Percentiles rank a stretch among this genome's conserved stretches.
Conservation (phyloP, 768 basidiomycete genomes). For the Podaxis sp. region DNA sequence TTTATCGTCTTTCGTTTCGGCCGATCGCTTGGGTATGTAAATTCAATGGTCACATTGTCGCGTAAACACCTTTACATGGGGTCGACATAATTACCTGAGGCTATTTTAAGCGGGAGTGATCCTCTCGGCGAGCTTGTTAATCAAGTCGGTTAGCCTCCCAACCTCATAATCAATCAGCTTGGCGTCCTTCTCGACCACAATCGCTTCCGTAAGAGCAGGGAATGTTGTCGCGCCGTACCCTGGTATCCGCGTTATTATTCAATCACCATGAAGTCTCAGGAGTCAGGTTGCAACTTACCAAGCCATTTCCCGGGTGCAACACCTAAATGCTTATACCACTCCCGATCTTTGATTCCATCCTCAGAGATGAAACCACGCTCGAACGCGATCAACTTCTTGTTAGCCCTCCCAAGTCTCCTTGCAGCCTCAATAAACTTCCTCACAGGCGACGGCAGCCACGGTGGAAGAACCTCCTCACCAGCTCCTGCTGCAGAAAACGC, state of each 20-base stretch:
- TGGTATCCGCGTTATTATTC: conserved; percentile 22
- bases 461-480: background rate
- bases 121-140: conserved; percentile 49
- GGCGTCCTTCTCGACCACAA: conserved; percentile 64
- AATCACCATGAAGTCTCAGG: background rate
- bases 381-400: conserved; percentile 66
- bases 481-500: conserved; percentile 4
- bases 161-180: conserved; percentile 63
- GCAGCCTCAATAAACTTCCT: conserved; percentile 48
- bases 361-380: conserved; percentile 81
- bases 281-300: conserved; percentile 38
- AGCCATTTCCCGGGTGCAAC: conserved; percentile 88
- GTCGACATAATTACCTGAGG: background rate
- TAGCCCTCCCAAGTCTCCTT: conserved; percentile 55
- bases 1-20: background rate
- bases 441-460: conserved; percentile 6
- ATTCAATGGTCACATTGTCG: background rate
- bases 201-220: conserved; percentile 76
- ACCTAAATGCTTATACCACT: conserved; percentile 85
- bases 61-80: background rate
- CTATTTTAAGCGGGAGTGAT: conserved; percentile 23
- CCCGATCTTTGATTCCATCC: conserved; percentile 72
- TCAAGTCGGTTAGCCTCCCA: conserved; percentile 47
- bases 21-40: background rate
- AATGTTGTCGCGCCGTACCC: conserved; percentile 86